Percentiles rank a stretch among this genome's conserved stretches.
Conservation (phyloP, 306 rosid species). For the Prunus dulcis region DNA sequence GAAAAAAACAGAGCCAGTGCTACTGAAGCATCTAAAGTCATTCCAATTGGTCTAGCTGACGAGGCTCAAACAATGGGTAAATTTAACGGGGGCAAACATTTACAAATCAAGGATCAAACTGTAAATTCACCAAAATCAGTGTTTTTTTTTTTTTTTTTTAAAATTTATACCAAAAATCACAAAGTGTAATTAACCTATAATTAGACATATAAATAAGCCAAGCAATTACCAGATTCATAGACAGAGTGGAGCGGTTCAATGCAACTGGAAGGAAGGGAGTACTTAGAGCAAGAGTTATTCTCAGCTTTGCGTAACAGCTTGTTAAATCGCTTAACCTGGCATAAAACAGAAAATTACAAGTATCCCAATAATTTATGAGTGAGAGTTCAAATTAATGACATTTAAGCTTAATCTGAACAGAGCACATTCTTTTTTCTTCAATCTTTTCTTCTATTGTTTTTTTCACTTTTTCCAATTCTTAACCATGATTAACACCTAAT, state of each 20-base stretch:
- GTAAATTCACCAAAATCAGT: neutral
- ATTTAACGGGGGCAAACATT: neutral
- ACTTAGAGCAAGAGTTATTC: conserved; percentile 47
- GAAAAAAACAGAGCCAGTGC: conserved; percentile 5
- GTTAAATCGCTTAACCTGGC: conserved; percentile 76
- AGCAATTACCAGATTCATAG: conserved; percentile 65
- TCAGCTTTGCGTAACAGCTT: conserved; percentile 78
- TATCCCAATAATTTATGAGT: neutral
- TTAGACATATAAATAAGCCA: neutral
- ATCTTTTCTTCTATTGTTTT: too few relatives aligned
- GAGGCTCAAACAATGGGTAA: neutral
- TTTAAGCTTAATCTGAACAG: neutral
- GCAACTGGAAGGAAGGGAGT: conserved; percentile 50
- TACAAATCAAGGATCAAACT: neutral
- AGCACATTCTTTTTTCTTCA: neutral
- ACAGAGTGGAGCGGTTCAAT: conserved; percentile 52
- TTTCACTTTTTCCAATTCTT: too few relatives aligned
- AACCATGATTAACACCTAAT: too few relatives aligned
- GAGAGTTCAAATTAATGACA: neutral
- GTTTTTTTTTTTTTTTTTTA: neutral
- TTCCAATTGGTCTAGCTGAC: neutral
- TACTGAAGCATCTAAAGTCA: conserved; percentile 13
- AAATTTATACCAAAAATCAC: neutral
- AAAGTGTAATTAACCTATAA: neutral
- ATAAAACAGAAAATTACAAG: conserved; percentile 16